A percentile compares a stretch with the other conserved stretches of the same genome.
Evolutionary conservation across 164 flowering plant species (phyloP).

Genomic region (Hamamelis virginiana): DNA sequence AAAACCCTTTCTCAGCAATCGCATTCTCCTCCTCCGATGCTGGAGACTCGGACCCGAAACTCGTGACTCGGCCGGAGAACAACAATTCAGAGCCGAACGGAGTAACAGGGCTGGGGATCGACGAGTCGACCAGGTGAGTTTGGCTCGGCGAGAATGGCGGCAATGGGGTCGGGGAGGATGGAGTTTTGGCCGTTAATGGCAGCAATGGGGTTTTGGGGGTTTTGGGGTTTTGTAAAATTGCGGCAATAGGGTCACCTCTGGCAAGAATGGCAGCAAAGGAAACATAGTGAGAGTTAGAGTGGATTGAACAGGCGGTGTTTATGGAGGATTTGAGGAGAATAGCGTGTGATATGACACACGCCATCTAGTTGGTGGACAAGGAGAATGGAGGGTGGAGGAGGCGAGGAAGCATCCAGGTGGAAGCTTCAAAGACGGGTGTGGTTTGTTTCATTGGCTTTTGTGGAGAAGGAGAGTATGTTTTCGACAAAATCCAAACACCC

Average conservation of each 20-base stretch:
- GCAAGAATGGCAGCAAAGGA: too few relatives aligned
- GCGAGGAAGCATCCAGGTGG: conserved; percentile 22
- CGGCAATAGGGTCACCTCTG: too few relatives aligned
- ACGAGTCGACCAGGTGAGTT: conserved; percentile 15
- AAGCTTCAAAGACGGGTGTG: too few relatives aligned
- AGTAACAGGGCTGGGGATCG: conserved; percentile 44
- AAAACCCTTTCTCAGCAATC: conserved; percentile 48
- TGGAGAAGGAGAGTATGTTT: too few relatives aligned
- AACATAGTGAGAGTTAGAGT: not conserved
- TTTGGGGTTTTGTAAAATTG: too few relatives aligned
- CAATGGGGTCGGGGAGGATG: too few relatives aligned
- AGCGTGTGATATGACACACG: conserved; percentile 34
- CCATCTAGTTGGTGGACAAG: conserved; percentile 27
- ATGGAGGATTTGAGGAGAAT: not conserved
- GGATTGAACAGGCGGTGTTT: not conserved
- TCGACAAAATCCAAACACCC: too few relatives aligned
- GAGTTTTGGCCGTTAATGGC: too few relatives aligned
- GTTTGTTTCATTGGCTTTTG: too few relatives aligned
- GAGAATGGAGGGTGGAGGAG: conserved; percentile 29
- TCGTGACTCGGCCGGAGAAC: conserved; percentile 18
- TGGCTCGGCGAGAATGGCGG: conserved; percentile 24
- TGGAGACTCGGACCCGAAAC: conserved; percentile 30
- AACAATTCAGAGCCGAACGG: conserved; percentile 33
- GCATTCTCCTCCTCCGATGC: conserved; percentile 45
- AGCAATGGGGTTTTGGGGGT: too few relatives aligned